phyloP scores from a whole-genome alignment of 257 asterid species.

The Nicotiana undulata region DNA sequence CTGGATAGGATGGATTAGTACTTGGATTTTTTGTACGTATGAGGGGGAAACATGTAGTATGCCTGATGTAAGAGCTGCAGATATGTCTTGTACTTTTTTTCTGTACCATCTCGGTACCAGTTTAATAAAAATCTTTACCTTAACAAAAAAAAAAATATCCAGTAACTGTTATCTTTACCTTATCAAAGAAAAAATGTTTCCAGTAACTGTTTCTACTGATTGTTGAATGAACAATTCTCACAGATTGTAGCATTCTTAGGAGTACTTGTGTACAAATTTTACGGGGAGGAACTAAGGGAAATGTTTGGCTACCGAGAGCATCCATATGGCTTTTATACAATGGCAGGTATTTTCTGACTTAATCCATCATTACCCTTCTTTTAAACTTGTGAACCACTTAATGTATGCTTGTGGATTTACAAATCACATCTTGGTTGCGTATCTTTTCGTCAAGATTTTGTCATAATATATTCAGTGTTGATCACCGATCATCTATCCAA shows the following conservation, averaged over 20 bases:
- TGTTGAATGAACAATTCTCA: conserved; percentile 20
- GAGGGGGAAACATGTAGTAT: too few relatives aligned
- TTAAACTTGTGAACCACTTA: neutral
- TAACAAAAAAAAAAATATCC: too few relatives aligned
- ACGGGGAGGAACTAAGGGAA: conserved; percentile 93
- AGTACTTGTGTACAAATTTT: conserved; percentile 85
- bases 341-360: conserved; percentile 65
- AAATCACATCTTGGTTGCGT: neutral
- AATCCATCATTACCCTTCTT: conserved; percentile 1
- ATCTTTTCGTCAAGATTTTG: neutral
- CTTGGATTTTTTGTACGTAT: too few relatives aligned
- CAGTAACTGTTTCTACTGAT: neutral
- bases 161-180: too few relatives aligned
- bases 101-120: too few relatives aligned
- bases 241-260: conserved; percentile 96
- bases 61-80: too few relatives aligned
- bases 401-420: neutral
- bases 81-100: too few relatives aligned
- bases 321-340: conserved; percentile 92
- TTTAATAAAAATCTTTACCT: too few relatives aligned
- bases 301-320: conserved; percentile 99
- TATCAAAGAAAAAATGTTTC: neutral
- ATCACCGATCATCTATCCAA: neutral
- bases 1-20: too few relatives aligned
- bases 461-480: neutral